phyloP scores from a whole-genome alignment of 495 filamentous ascomycete species.

The Alectoria sarmentosa region DNA sequence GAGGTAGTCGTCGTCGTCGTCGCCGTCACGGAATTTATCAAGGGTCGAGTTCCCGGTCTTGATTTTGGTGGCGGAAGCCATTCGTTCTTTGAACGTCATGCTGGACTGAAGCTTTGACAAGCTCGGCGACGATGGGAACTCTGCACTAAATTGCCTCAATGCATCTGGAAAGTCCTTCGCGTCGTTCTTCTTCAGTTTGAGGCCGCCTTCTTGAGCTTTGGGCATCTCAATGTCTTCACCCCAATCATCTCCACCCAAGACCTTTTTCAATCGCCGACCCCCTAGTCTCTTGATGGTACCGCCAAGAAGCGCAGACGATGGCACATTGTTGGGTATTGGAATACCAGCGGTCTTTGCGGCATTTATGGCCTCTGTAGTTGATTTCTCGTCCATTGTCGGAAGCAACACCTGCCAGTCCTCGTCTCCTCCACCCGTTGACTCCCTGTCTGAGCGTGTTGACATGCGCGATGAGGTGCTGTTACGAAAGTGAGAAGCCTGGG shows the following conservation, averaged over 20 bases:
- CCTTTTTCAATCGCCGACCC: conserved; percentile 67
- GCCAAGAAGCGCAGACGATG: conserved; percentile 87
- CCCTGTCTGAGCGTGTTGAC: conserved; percentile 73
- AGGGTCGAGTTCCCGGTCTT: conserved; percentile 32
- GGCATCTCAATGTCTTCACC: conserved; percentile 85
- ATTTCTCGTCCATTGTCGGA: conserved; percentile 69
- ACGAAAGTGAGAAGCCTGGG: conserved; percentile 45
- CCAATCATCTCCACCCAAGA: conserved; percentile 81
- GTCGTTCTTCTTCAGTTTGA: conserved; percentile 58
- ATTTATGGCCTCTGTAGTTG: conserved; percentile 74
- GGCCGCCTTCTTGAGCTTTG: conserved; percentile 42
- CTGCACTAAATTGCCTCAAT: conserved; percentile 55
- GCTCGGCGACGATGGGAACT: conserved; percentile 28
- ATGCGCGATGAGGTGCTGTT: conserved; percentile 71
- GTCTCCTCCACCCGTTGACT: conserved; percentile 62
- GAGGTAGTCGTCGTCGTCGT: conserved; percentile 52
- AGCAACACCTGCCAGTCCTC: conserved; percentile 81
- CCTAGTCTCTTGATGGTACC: conserved; percentile 92
- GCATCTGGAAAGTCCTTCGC: conserved; percentile 58
- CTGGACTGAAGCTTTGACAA: conserved; percentile 24
- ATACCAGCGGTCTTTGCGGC: conserved; percentile 85
- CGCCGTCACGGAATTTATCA: conserved; percentile 53
- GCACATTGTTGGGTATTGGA: conserved; percentile 80
- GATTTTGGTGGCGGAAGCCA: conserved; percentile 18
- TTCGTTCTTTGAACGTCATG: conserved; percentile 26